These are phyloP conservation scores for Vaccinium macrocarpon DNA, from an alignment of 148 eudicot species.

Conservation along the genomic window DNA sequence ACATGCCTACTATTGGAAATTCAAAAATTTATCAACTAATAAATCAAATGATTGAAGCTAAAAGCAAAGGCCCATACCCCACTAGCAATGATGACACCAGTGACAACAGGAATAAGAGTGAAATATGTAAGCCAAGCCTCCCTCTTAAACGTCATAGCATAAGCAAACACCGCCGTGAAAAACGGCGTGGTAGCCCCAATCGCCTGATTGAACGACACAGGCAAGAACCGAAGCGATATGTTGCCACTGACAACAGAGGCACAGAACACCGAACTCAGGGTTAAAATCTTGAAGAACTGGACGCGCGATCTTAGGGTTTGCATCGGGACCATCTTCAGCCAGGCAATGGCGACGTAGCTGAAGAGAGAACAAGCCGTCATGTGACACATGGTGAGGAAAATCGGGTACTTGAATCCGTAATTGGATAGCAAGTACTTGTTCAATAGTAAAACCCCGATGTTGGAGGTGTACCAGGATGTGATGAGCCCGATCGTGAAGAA, in stretches of 20 bases:
- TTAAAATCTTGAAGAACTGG: conserved; percentile 31
- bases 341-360: conserved; percentile 37
- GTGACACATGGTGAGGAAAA: conserved; percentile 42
- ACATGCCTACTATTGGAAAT: neutral
- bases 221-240: conserved; percentile 26
- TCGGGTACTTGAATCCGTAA: conserved; percentile 41
- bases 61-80: conserved; percentile 26
- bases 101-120: conserved; percentile 36
- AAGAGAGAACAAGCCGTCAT: conserved; percentile 39
- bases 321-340: conserved; percentile 37
- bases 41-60: neutral
- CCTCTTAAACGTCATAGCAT: conserved; percentile 33
- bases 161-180: conserved; percentile 41
- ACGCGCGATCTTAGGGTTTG: conserved; percentile 31
- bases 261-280: conserved; percentile 29
- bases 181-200: conserved; percentile 43
- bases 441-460: conserved; percentile 37
- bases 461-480: conserved; percentile 33
- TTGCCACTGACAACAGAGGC: conserved; percentile 35
- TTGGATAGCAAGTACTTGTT: conserved; percentile 37
- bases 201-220: conserved; percentile 34
- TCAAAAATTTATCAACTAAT: neutral
- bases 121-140: conserved; percentile 34
- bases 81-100: conserved; percentile 39
- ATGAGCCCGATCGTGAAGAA: conserved; percentile 34